A percentile compares a stretch with the other conserved stretches of the same genome.
phyloP scores from a whole-genome alignment of 805 yeast species.

The Suhomyces xylopsoci region DNA sequence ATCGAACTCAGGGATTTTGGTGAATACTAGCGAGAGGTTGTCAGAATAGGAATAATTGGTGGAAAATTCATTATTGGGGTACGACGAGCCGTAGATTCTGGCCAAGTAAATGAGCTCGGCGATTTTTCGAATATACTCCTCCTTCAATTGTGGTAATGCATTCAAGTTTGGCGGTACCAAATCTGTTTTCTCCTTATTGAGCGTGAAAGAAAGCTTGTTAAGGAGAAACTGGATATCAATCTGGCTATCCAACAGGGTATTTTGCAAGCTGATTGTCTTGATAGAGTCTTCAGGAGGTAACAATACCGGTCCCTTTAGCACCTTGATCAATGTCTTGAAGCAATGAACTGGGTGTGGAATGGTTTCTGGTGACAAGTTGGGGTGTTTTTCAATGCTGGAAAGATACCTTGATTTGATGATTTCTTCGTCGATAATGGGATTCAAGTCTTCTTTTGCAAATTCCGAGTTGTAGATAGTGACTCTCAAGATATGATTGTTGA shows the following conservation, averaged over 20 bases:
- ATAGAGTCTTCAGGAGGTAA: constrained; percentile 41
- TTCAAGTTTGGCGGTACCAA: constrained; percentile 49
- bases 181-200: constrained; percentile 24
- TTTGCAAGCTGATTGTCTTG: constrained; percentile 54
- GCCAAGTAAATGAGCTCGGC: constrained; percentile 48
- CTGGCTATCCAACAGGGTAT: constrained; percentile 52
- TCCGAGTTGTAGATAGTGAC: constrained; percentile 53
- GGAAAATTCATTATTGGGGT: constrained; percentile 17
- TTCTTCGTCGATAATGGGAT: constrained; percentile 42
- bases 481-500: constrained; percentile 36
- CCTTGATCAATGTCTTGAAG: constrained; percentile 56
- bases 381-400: constrained; percentile 24
- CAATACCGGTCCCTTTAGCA: constrained; percentile 64
- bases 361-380: constrained; percentile 24
- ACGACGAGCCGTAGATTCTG: constrained; percentile 12
- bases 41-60: constrained; percentile 30
- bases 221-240: constrained; percentile 54
- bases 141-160: constrained; percentile 30
- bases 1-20: constrained; percentile 37
- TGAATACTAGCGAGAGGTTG: constrained; percentile 30
- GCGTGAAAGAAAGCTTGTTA: constrained; percentile 44
- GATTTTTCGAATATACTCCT: constrained; percentile 52
- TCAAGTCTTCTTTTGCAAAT: constrained; percentile 46
- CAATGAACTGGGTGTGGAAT: constrained; percentile 59
- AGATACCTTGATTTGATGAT: constrained; percentile 52